A percentile compares a stretch with the other conserved stretches of the same genome.
phyloP scores from a whole-genome alignment of 202 grass and related monocot genomes.

The Zoysia matrella region DNA sequence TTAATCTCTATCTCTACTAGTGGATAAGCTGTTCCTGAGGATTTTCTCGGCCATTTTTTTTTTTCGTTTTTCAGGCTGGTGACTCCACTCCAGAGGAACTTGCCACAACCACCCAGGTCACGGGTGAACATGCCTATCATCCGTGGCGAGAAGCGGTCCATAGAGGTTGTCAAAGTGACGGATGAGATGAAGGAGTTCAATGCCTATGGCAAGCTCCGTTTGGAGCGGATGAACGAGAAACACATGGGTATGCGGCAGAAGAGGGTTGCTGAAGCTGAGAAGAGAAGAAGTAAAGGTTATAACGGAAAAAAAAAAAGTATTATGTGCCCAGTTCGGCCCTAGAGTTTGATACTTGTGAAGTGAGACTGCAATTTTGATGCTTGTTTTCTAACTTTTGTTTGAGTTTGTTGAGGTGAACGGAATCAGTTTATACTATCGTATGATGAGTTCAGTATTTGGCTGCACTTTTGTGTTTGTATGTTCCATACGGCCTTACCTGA shows the following conservation, averaged over 20 bases:
- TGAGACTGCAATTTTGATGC: slow-evolving; percentile 6
- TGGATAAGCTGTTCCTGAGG: not conserved
- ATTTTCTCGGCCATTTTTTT: not conserved
- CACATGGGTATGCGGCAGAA: slow-evolving; percentile 39
- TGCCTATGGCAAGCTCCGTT: no score
- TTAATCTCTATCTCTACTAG: not conserved
- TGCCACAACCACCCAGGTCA: slow-evolving; percentile 80
- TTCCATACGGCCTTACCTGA: not conserved
- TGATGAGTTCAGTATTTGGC: slow-evolving; percentile 4
- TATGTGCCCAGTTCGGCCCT: no score
- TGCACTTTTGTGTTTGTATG: not conserved
- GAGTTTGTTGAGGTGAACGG: slow-evolving; percentile 17
- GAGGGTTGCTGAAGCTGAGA: slow-evolving; percentile 79
- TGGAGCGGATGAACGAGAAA: no score
- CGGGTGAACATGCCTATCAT: slow-evolving; percentile 85
- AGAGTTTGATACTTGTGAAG: not conserved
- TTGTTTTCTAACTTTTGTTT: not conserved
- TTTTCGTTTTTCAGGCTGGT: slow-evolving; percentile 60
- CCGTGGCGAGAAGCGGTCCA: not conserved
- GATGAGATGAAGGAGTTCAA: no score
- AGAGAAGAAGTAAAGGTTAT: slow-evolving; percentile 72
- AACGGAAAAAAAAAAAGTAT: not conserved
- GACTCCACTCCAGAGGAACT: slow-evolving; percentile 91
- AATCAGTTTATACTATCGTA: slow-evolving; percentile 15
- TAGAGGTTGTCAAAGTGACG: no score